These are phyloP conservation scores for Acacia crassicarpa DNA, from an alignment of 306 rosid species.

Conservation along the genomic window DNA sequence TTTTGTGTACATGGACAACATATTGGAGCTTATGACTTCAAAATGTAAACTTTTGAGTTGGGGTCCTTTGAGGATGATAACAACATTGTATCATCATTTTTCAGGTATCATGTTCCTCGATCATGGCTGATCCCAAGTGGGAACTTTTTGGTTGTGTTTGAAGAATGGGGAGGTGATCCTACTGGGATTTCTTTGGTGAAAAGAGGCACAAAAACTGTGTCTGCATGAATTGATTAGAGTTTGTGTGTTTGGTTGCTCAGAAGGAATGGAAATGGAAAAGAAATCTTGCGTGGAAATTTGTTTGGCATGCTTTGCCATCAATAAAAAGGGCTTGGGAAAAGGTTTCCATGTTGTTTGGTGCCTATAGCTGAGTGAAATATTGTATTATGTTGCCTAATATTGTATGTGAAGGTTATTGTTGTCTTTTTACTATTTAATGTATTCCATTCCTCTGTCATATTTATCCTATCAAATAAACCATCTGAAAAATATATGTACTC, in stretches of 20 bases:
- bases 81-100: constrained; percentile 26
- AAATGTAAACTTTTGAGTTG: background rate
- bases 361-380: background rate
- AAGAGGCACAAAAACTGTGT: constrained; percentile 57
- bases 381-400: background rate
- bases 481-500: no score
- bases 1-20: background rate
- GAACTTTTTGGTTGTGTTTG: constrained; percentile 80
- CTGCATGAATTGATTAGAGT: constrained; percentile 27
- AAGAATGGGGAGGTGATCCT: constrained; percentile 94
- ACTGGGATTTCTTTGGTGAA: constrained; percentile 62
- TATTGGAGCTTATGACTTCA: background rate
- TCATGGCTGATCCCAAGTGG: constrained; percentile 76
- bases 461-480: background rate
- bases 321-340: background rate
- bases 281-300: background rate
- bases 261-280: background rate
- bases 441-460: background rate
- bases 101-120: constrained; percentile 96
- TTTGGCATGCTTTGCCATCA: background rate
- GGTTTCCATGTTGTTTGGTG: background rate
- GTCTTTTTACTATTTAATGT: background rate
- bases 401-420: background rate
- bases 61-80: background rate
- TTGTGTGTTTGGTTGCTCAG: background rate